Evolutionary conservation across 306 rosid genomes (phyloP), one percentile per base, ranked within the genome.

Genomic region (Prunus kanzakura): DNA sequence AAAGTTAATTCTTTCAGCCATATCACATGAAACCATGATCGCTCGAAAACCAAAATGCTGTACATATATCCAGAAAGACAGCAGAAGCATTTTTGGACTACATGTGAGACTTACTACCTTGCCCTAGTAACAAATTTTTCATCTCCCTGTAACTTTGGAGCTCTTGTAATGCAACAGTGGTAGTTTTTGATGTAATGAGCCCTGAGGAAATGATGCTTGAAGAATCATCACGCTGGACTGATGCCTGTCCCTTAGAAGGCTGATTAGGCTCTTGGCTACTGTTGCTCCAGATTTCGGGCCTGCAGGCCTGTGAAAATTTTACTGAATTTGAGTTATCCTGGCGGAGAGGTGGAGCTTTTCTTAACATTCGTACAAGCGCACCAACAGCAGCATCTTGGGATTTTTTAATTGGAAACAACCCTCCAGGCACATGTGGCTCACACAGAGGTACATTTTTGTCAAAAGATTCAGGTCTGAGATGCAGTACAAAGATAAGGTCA

Each of bases 351-450:
- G 86, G 90, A 22, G 98, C 97, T 67, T 90, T 91, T 55, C 77
- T 87, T 54, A 94, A 78, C 96, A 92, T 86, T 9, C 23, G 71
- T n/a, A 91, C 97, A 64, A 94, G 92, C 0, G 43, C 91, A 57
- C 97, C 98, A 63, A 94, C 91, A 71, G 93, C 93, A 64, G 98
- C 96, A 29, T 88, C 89, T 46, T 88, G 92, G 23, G 98, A 91
- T 80, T 87, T 91, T 55, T 85, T 87, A 20, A 78, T 65, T 6
- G 91, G 91, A 78, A 85, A 83, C 57, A 78, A 76, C 77, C 91
- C 93, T 52, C 93, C 93, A 23, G 84, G 76, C 75, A 85, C 92
- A 73, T 82, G 77, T 50, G 74, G 78, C 79, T 89, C 90, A 35
- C 78, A 45, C 41, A 80, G 29, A 63, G 76, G 79, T 75, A 78